Conservation (phyloP, 768 basidiomycete species). For the Asterophora parasitica region DNA sequence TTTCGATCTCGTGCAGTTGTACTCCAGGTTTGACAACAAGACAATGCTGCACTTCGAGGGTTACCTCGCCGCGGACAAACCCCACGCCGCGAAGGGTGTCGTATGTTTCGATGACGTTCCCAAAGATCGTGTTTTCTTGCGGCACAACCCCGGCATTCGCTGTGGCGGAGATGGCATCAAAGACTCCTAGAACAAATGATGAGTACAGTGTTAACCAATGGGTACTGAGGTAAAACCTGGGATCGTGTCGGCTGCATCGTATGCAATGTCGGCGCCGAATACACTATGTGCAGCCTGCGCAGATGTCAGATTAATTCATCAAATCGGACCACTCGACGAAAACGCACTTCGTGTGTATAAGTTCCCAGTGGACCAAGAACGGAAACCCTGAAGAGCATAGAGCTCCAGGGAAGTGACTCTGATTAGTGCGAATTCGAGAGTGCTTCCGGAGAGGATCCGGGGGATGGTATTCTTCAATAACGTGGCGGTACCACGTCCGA, state of each 20-base stretch:
- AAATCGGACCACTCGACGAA: background rate
- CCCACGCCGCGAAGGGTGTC: conserved; percentile 49
- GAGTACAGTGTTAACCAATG: background rate
- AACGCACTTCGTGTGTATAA: conserved; percentile 54
- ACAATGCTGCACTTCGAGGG: conserved; percentile 62
- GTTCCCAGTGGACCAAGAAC: conserved; percentile 69
- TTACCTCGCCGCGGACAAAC: conserved; percentile 57
- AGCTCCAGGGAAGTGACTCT: too few species aligned
- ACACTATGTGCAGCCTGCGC: conserved; percentile 35
- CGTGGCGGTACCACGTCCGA: too few species aligned
- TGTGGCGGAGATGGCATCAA: conserved; percentile 41
- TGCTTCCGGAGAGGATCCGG: too few species aligned
- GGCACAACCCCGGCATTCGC: conserved; percentile 62
- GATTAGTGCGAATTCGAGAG: too few species aligned
- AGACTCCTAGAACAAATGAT: conserved; percentile 48
- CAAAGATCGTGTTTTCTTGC: conserved; percentile 76
- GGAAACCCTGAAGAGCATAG: conserved; percentile 32
- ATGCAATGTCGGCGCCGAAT: conserved; percentile 29
- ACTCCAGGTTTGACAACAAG: conserved; percentile 60
- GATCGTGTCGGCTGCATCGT: conserved; percentile 32
- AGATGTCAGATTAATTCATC: background rate
- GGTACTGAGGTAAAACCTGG: conserved; percentile 18
- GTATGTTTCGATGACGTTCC: conserved; percentile 71
- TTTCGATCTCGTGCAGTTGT: conserved; percentile 46
- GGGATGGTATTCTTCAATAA: too few species aligned